Base-by-base conservation (phyloP, 345 rosid genomes). In the Laguncularia racemosa region DNA sequence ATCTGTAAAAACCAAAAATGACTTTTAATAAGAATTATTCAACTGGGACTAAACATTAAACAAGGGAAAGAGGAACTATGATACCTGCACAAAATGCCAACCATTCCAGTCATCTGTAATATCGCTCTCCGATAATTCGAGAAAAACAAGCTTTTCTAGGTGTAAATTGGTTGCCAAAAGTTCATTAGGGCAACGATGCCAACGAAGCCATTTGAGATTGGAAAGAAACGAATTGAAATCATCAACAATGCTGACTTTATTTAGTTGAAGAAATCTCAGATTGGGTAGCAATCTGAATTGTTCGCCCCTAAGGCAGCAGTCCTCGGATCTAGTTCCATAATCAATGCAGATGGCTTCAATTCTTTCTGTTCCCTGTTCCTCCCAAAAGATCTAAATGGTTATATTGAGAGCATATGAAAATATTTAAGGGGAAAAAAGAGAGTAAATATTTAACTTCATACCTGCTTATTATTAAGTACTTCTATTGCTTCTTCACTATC, bases 31-130 rank as follows among this genome's bases (percentile, higher is more conserved):
- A 9, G n/a, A 33, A 33, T 33, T 33, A 33, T 33, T 33, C 40
- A 33, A 33, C 9, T 6, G 40, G 40, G 40, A 4, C 1, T 33
- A 33, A 33, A 33, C 40, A 33, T 33, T 33, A 33, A 33, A 7
- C 40, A 33, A 7, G 40, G 40, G 9, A 33, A 33, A 33, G 40
- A 33, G 3, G 40, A 6, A 33, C 40, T 9, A 33, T 7, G 1
- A 56, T 61, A 61, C 64, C 64, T 52, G 16, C 3, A 61, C 16
- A 15, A 50, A 56, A 12, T 13, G 52, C 64, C 64, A 61, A 20
- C 64, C 64, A 6, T 52, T 43, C 64, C 64, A 52, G n/a, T 3
- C 13, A 1, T 19, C 10, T 11, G 50, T 61, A 9, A 52, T 14
- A 46, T 13, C 4, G 12, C 50, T 52, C 50, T 50, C 6, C 2